phyloP scores from a whole-genome alignment of 805 yeast species.

The Candida tibetensis region DNA sequence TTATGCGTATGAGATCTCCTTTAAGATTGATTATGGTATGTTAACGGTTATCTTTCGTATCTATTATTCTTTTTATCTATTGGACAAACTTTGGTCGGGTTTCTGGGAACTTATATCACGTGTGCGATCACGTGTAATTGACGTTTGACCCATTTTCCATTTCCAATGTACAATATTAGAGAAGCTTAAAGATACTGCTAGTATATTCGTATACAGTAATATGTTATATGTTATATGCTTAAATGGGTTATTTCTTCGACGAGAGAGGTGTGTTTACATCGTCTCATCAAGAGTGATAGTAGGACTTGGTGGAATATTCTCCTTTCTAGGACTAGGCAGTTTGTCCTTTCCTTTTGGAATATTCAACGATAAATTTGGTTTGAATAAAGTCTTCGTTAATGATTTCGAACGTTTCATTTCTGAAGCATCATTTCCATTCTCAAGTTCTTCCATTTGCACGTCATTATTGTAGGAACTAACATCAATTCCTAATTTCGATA shows the following conservation, averaged over 20 bases:
- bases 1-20: not conserved
- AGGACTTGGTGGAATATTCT: conserved; percentile 23
- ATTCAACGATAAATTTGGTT: conserved; percentile 23
- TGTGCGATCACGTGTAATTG: conserved; percentile 13
- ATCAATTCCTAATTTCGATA: conserved; percentile 33
- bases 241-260: too few relatives aligned
- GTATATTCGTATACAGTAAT: too few relatives aligned
- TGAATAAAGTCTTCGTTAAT: conserved; percentile 36
- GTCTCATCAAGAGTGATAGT: conserved; percentile 41
- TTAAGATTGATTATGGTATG: conserved; percentile 1
- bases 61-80: too few relatives aligned
- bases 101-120: too few relatives aligned
- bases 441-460: conserved; percentile 22
- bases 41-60: conserved; percentile 1
- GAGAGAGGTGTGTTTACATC: too few relatives aligned
- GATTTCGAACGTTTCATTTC: conserved; percentile 22
- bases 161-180: too few relatives aligned
- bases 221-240: too few relatives aligned
- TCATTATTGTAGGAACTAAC: conserved; percentile 20
- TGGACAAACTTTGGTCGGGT: not conserved
- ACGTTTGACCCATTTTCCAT: too few relatives aligned
- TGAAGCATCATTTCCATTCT: conserved; percentile 4
- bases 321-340: not conserved
- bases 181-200: too few relatives aligned
- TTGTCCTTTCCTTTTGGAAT: conserved; percentile 6